phyloP scores from a whole-genome alignment of 139 green algal genomes.

The Chlorokybus atmophyticus region DNA sequence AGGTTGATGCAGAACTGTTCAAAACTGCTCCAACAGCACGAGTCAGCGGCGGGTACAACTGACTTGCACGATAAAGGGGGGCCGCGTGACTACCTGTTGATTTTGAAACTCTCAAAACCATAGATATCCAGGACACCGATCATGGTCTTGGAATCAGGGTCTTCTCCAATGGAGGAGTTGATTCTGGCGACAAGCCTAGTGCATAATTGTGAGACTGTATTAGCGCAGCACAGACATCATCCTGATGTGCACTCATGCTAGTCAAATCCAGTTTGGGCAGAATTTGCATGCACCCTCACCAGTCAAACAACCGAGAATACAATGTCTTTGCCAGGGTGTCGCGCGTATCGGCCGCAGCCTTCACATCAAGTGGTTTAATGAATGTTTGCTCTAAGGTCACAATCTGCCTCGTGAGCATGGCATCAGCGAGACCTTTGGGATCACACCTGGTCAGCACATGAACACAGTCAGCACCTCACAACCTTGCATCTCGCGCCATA shows the following conservation, averaged over 20 bases:
- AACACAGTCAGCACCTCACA: not conserved
- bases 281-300: conserved; percentile 76
- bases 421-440: conserved; percentile 52
- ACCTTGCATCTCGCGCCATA: too few species aligned
- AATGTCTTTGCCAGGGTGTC: conserved; percentile 92
- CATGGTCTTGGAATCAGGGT: conserved; percentile 11
- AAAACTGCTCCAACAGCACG: too few species aligned
- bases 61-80: too few species aligned
- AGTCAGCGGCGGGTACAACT: too few species aligned
- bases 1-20: conserved; percentile 99
- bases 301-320: conserved; percentile 94
- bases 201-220: too few species aligned
- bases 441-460: conserved; percentile 39
- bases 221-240: too few species aligned
- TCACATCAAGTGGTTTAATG: conserved; percentile 61
- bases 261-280: too few species aligned
- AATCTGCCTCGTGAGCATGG: conserved; percentile 78
- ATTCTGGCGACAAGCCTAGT: conserved; percentile 38
- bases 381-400: conserved; percentile 78
- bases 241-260: too few species aligned
- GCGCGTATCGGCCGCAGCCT: conserved; percentile 67
- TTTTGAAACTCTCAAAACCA: conserved; percentile 82
- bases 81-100: conserved; percentile 73
- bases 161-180: conserved; percentile 51
- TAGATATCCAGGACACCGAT: conserved; percentile 82